Percentiles rank a stretch among this genome's conserved stretches.
Evolutionary conservation across 164 flowering plant genomes (phyloP).

Genomic region (Tetrastigma voinierianum): DNA sequence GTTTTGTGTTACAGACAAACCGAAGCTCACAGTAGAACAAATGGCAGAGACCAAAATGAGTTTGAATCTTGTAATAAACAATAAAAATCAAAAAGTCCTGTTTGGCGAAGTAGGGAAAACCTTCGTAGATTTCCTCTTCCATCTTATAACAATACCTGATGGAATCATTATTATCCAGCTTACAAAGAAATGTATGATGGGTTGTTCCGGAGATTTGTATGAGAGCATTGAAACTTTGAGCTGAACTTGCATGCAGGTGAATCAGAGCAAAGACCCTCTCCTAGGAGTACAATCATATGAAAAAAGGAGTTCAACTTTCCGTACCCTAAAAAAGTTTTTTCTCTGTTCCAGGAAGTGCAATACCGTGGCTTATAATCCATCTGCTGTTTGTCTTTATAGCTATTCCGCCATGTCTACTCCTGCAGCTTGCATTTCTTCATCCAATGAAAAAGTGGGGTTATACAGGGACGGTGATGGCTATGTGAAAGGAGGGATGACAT

Average conservation of each 20-base stretch:
- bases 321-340: background rate
- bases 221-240: constrained; percentile 16
- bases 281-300: no score
- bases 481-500: constrained; percentile 21
- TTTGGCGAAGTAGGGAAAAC: constrained; percentile 13
- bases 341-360: background rate
- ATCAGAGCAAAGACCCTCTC: constrained; percentile 6
- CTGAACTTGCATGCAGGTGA: constrained; percentile 8
- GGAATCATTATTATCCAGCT: constrained; percentile 16
- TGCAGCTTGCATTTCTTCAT: no score
- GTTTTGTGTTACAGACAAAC: no score
- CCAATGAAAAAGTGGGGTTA: no score
- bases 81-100: background rate
- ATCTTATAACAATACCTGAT: constrained; percentile 19
- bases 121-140: constrained; percentile 19
- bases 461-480: constrained; percentile 8
- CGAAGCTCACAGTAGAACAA: background rate
- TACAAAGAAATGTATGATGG: constrained; percentile 8
- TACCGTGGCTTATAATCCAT: background rate
- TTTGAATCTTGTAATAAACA: constrained; percentile 14
- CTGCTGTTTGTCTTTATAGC: background rate
- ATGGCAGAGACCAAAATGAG: background rate
- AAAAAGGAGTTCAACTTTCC: no score
- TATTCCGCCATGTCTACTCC: background rate
- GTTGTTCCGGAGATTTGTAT: constrained; percentile 17